Conservation (phyloP, 2,329 filamentous ascomycete species). For the Cladobotryum mycophilum region DNA sequence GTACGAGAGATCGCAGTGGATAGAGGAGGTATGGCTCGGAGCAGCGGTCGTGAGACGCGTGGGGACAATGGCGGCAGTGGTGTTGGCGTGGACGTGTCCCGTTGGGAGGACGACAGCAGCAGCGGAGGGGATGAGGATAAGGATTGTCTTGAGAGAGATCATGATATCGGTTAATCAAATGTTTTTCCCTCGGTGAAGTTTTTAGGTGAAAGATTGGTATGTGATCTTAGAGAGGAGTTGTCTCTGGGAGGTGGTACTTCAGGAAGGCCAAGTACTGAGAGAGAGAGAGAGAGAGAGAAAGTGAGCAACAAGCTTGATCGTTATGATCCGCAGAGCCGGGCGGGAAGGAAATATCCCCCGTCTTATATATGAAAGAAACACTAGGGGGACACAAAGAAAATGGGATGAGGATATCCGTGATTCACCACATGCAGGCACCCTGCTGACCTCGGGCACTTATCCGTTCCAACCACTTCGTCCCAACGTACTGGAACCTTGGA, state of each 20-base stretch:
- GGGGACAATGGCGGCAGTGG: background rate
- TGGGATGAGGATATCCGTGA: no score
- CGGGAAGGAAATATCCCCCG: background rate
- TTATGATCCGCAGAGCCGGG: background rate
- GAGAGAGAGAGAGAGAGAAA: background rate
- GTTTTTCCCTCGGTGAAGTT: background rate
- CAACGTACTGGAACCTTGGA: background rate
- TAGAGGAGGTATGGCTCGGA: background rate
- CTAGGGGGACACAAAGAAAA: background rate
- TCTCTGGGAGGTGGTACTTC: no score
- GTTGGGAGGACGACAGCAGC: background rate
- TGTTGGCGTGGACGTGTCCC: background rate
- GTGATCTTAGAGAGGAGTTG: background rate
- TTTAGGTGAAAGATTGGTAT: background rate
- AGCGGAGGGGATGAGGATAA: slow-evolving; percentile 2
- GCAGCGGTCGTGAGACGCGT: background rate
- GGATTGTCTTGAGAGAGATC: background rate
- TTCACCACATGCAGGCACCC: no score
- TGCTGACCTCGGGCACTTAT: background rate
- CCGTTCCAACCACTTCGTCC: background rate
- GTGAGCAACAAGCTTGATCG: no score
- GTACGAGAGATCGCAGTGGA: slow-evolving; percentile 29
- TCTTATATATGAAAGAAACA: background rate
- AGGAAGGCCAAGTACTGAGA: background rate
- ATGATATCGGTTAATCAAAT: background rate